Evolutionary conservation across 495 filamentous ascomycete genomes (phyloP).

Genomic region (Penicillium pancosmium): DNA sequence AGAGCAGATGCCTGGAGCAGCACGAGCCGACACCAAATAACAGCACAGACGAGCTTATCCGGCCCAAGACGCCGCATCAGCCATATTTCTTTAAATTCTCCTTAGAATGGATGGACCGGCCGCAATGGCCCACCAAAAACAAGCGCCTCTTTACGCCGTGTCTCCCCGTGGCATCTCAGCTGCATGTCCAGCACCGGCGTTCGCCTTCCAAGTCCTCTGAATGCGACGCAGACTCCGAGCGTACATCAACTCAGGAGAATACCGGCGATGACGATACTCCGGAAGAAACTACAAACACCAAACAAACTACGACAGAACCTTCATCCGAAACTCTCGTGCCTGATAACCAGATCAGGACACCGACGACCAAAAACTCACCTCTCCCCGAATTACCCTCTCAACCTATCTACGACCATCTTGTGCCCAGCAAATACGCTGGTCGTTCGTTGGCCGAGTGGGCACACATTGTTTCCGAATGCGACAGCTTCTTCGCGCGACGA

Average conservation of each 20-base stretch:
- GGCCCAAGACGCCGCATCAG: slow-evolving; percentile 54
- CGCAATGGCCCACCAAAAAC: slow-evolving; percentile 54
- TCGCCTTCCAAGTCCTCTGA: slow-evolving; percentile 30
- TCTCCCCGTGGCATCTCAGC: slow-evolving; percentile 69
- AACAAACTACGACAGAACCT: slow-evolving; percentile 12
- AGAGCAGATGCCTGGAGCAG: slow-evolving; percentile 34
- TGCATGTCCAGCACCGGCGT: slow-evolving; percentile 44
- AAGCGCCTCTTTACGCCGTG: slow-evolving; percentile 70
- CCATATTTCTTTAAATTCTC: slow-evolving; percentile 77
- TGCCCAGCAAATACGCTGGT: slow-evolving; percentile 73
- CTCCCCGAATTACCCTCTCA: slow-evolving; percentile 24
- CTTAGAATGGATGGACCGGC: slow-evolving; percentile 70
- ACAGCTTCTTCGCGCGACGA: slow-evolving; percentile 87
- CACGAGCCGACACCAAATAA: slow-evolving; percentile 28
- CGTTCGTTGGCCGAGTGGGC: slow-evolving; percentile 92
- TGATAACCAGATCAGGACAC: slow-evolving; percentile 9
- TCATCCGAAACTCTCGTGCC: not conserved
- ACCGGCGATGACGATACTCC: slow-evolving; percentile 19
- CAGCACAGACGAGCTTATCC: slow-evolving; percentile 30
- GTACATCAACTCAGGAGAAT: slow-evolving; percentile 18
- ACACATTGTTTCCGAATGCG: slow-evolving; percentile 80
- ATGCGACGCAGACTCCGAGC: slow-evolving; percentile 33
- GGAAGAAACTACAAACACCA: slow-evolving; percentile 4
- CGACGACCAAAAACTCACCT: slow-evolving; percentile 27
- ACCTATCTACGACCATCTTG: slow-evolving; percentile 32